Conservation (phyloP, 2,329 filamentous ascomycete species). For the Fusarium decemcellulare region DNA sequence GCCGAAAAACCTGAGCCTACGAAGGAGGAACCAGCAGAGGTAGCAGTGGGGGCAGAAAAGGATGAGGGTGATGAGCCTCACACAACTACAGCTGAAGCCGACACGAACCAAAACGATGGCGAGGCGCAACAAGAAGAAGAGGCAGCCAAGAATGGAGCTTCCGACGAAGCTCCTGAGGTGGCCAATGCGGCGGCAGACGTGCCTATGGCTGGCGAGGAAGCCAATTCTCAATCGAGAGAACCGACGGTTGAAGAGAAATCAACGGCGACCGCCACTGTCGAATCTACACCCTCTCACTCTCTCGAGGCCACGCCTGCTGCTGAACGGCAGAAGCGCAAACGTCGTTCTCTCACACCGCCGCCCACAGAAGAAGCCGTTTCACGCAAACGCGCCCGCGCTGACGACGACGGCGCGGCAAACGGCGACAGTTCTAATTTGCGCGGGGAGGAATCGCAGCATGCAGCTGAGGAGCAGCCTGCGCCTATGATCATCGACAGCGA, state of each 20-base stretch:
- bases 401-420: constrained; percentile 47
- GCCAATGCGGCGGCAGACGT: constrained; percentile 9
- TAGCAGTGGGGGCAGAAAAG: constrained; percentile 1
- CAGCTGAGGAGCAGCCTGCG: constrained; percentile 21
- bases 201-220: constrained; percentile 17
- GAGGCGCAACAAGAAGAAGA: constrained; percentile 22
- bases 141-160: constrained; percentile 18
- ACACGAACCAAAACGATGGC: constrained; percentile 10
- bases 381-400: constrained; percentile 68
- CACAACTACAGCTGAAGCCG: constrained; percentile 5
- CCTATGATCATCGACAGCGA: constrained; percentile 33
- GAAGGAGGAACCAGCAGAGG: constrained; percentile 14
- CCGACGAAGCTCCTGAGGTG: constrained; percentile 13
- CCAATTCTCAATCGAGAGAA: constrained; percentile 21
- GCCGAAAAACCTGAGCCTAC: constrained; percentile 18
- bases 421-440: constrained; percentile 15
- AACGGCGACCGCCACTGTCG: constrained; percentile 23
- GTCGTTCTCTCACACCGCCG: constrained; percentile 74
- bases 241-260: constrained; percentile 23
- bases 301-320: constrained; percentile 28
- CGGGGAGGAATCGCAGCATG: constrained; percentile 28
- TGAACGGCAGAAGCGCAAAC: constrained; percentile 73
- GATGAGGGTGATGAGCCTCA: neutral
- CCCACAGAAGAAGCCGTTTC: constrained; percentile 67
- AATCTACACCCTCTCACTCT: constrained; percentile 23